These are phyloP conservation scores for Saccharomyces hybrid DNA, from an alignment of 1,139 yeast species.

Conservation along the genomic window DNA sequence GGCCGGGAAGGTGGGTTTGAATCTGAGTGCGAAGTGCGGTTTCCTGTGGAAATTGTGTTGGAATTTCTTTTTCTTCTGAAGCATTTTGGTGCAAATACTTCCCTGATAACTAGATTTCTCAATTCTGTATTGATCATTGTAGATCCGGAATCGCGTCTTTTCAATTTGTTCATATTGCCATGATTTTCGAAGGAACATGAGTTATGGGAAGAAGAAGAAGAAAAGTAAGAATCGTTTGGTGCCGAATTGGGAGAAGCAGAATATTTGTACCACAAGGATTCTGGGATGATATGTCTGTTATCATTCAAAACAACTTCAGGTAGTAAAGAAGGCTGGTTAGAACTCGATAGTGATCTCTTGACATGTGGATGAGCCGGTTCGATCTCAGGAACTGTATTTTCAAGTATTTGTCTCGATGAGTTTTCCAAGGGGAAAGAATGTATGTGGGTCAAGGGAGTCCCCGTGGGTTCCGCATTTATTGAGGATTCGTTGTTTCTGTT, in stretches of 20 bases:
- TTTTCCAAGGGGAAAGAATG: conserved; percentile 14
- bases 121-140: conserved; percentile 58
- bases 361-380: neutral
- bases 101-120: conserved; percentile 58
- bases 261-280: conserved; percentile 58
- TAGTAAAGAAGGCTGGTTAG: conserved; percentile 30
- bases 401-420: neutral
- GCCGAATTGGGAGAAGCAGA: conserved; percentile 47
- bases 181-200: neutral
- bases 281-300: conserved; percentile 82
- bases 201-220: conserved; percentile 10
- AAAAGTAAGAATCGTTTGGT: conserved; percentile 25
- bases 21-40: conserved; percentile 19
- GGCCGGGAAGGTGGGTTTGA: neutral
- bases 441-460: conserved; percentile 16
- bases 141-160: conserved; percentile 39
- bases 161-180: conserved; percentile 1
- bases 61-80: conserved; percentile 10
- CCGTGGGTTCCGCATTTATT: neutral
- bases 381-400: neutral
- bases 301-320: conserved; percentile 86
- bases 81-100: conserved; percentile 56
- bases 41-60: conserved; percentile 1
- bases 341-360: neutral
- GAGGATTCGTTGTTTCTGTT: neutral